phyloP scores from a whole-genome alignment of 2,329 filamentous ascomycete species.

The Cladosporium colombiae region DNA sequence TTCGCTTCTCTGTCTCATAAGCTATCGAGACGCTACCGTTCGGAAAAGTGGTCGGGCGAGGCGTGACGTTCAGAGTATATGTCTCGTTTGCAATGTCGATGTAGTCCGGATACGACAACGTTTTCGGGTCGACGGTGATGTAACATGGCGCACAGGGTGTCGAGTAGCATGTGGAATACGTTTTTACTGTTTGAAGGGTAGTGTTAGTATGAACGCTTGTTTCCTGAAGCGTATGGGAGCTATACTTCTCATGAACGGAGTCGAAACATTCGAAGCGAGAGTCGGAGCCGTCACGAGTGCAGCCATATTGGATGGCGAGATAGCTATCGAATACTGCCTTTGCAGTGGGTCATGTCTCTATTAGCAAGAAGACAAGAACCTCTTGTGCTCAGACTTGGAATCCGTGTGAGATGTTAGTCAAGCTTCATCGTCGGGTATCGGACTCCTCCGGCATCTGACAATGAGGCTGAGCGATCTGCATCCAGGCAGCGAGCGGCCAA shows the following conservation, averaged over 20 bases:
- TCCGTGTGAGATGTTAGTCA: neutral
- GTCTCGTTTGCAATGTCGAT: constrained; percentile 1
- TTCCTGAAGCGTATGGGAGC: neutral
- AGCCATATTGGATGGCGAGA: neutral
- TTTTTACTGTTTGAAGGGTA: neutral
- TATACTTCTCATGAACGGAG: neutral
- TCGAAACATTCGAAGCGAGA: neutral
- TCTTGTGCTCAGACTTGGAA: neutral
- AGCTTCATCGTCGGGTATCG: neutral
- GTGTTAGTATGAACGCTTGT: neutral
- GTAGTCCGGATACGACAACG: neutral
- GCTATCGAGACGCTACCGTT: constrained; percentile 1
- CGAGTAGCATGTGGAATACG: constrained; percentile 4
- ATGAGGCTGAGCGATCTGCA: neutral
- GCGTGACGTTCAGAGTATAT: neutral
- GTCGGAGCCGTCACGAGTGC: neutral
- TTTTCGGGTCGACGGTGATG: neutral
- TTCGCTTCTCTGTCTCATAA: neutral
- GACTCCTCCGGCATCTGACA: neutral
- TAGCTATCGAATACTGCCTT: neutral
- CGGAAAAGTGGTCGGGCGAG: neutral
- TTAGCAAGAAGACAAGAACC: neutral
- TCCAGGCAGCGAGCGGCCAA: neutral
- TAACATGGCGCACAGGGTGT: constrained; percentile 15
- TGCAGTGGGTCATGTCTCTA: neutral